A percentile compares a stretch with the other conserved stretches of the same genome.
phyloP scores from a whole-genome alignment of 768 basidiomycete species.

The Tricholoma hemisulphureum region DNA sequence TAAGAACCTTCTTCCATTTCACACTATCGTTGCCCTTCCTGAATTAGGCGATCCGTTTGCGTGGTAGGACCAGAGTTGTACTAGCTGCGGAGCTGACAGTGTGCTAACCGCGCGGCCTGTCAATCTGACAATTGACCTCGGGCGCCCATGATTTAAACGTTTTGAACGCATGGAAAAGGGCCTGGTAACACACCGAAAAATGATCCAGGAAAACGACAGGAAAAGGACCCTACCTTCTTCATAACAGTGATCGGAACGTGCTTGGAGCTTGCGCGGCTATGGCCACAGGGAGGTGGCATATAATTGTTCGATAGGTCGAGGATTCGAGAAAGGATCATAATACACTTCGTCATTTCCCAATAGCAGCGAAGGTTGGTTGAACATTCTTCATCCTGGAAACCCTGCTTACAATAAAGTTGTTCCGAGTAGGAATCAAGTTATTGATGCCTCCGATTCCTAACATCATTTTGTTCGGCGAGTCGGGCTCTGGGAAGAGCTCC shows the following conservation, averaged over 20 bases:
- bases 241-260: not conserved
- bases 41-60: not conserved
- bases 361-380: not conserved
- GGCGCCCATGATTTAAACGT: not conserved
- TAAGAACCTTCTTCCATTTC: not conserved
- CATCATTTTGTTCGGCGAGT: constrained; percentile 41
- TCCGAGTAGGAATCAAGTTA: not conserved
- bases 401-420: not conserved
- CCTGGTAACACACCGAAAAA: not conserved
- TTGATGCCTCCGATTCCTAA: constrained; percentile 17
- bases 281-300: not conserved
- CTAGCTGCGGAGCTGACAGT: not conserved
- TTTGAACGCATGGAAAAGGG: not conserved
- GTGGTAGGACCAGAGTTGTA: not conserved
- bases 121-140: not conserved
- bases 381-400: not conserved
- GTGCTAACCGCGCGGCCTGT: not conserved
- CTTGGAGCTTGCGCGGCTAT: not conserved
- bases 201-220: not conserved
- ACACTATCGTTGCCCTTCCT: not conserved
- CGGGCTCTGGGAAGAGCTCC: constrained; percentile 41
- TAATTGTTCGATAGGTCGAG: not conserved
- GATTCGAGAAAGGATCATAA: not conserved
- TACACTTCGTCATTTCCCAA: not conserved
- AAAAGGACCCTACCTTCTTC: not conserved